Conservation (phyloP, 2,329 filamentous ascomycete genomes). For the Arthrobotrys iridis region DNA sequence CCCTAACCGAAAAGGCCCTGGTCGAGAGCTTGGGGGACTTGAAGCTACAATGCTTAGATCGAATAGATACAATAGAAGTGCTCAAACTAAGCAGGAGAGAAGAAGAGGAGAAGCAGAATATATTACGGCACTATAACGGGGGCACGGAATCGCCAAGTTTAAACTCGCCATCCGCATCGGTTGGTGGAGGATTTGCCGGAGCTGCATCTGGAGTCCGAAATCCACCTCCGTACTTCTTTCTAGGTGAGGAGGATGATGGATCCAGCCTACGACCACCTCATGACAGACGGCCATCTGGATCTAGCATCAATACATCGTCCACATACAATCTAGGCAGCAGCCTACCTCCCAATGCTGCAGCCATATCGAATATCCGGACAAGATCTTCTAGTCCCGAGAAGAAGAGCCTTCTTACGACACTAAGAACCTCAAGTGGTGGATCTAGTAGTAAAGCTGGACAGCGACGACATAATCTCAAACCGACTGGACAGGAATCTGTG, state of each 20-base stretch:
- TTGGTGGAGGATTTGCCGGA: no score
- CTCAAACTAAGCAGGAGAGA: slow-evolving; percentile 74
- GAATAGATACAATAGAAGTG: slow-evolving; percentile 86
- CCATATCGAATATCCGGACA: slow-evolving; percentile 11
- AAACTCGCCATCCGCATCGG: slow-evolving; percentile 33
- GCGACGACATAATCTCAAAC: slow-evolving; percentile 28
- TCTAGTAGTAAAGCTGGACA: slow-evolving; percentile 23
- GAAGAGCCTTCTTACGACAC: slow-evolving; percentile 55
- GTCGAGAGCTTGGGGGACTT: slow-evolving; percentile 82
- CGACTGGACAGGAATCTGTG: slow-evolving; percentile 41
- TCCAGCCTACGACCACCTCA: slow-evolving; percentile 62
- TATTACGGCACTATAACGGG: slow-evolving; percentile 44
- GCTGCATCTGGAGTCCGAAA: slow-evolving; percentile 60
- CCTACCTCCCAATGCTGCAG: slow-evolving; percentile 33
- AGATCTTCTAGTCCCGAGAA: slow-evolving; percentile 56
- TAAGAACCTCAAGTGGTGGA: slow-evolving; percentile 53
- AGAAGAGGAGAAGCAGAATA: slow-evolving; percentile 59
- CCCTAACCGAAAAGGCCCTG: slow-evolving; percentile 84
- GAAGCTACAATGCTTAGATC: slow-evolving; percentile 91
- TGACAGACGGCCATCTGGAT: slow-evolving; percentile 25
- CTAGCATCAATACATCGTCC: slow-evolving; percentile 40
- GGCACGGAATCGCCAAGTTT: slow-evolving; percentile 24
- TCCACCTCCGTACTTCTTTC: slow-evolving; percentile 63
- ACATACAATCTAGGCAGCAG: slow-evolving; percentile 18
- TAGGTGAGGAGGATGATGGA: slow-evolving; percentile 65